phyloP scores from a whole-genome alignment of 176 grass and related monocot species.

The Triticum turgidum region DNA sequence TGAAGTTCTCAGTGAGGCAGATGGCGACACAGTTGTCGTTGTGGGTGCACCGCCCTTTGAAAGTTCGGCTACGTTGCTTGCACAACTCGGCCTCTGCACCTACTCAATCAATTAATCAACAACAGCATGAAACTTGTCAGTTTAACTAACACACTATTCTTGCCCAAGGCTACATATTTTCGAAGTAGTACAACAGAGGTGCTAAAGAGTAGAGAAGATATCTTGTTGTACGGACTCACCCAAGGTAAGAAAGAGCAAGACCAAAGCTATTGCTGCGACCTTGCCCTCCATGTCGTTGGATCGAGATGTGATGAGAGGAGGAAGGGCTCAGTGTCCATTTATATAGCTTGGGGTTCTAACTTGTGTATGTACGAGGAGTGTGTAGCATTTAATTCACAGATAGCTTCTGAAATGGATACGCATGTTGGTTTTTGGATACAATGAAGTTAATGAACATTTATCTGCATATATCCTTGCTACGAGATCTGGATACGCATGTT shows the following conservation, averaged over 20 bases:
- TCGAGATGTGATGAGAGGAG: neutral
- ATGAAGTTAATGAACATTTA: neutral
- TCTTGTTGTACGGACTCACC: neutral
- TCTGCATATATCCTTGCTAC: neutral
- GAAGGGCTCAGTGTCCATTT: neutral
- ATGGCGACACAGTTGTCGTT: neutral
- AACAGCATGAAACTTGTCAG: neutral
- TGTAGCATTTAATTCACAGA: neutral
- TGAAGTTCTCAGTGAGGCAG: neutral
- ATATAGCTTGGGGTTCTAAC: neutral
- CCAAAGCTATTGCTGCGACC: neutral
- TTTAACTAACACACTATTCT: neutral
- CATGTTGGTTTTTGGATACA: neutral
- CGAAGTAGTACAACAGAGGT: neutral
- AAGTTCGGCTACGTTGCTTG: neutral
- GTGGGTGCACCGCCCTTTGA: neutral
- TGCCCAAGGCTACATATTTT: neutral
- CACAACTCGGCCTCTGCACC: neutral
- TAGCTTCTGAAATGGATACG: neutral
- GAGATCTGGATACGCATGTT: neutral
- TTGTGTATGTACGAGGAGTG: neutral
- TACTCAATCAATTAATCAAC: neutral
- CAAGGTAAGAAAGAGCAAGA: slow-evolving; percentile 12
- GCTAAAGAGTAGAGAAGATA: neutral
- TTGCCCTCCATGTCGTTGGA: neutral